A percentile compares a stretch with the other conserved stretches of the same genome.
Conservation (phyloP, 192 early-diverging fungal species). For the Backusella sp. region DNA sequence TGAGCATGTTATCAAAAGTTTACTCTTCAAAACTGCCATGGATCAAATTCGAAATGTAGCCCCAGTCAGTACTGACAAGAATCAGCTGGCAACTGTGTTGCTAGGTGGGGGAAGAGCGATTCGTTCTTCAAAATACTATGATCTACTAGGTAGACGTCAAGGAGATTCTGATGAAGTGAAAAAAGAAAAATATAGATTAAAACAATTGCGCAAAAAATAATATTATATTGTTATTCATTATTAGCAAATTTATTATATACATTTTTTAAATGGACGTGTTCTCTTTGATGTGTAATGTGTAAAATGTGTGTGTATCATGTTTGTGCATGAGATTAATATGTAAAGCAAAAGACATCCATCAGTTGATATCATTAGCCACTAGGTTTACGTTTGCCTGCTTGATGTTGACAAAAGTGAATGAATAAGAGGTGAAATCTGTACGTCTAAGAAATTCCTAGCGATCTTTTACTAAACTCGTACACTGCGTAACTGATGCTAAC, state of each 20-base stretch:
- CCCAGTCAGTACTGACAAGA: neutral
- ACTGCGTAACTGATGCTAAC: constrained; percentile 73
- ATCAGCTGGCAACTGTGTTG: neutral
- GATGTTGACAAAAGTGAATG: neutral
- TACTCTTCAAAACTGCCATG: constrained; percentile 41
- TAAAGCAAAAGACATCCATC: neutral
- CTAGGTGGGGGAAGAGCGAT: constrained; percentile 19
- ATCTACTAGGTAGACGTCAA: constrained; percentile 15
- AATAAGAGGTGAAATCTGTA: neutral
- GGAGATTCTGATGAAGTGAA: constrained; percentile 32
- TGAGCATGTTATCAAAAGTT: constrained; percentile 42
- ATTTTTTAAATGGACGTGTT: constrained; percentile 3
- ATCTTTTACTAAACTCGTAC: constrained; percentile 59
- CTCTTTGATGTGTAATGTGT: neutral
- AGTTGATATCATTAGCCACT: neutral
- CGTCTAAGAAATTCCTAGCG: constrained; percentile 44
- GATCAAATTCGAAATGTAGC: neutral
- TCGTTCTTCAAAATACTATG: constrained; percentile 16
- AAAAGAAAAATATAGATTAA: constrained; percentile 33
- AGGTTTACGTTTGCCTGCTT: neutral
- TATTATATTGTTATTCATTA: neutral
- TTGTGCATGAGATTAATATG: neutral
- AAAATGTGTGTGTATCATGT: neutral
- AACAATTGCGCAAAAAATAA: constrained; percentile 6
- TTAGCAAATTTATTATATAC: constrained; percentile 4